Evolutionary conservation across 2,329 filamentous ascomycete genomes (phyloP).

Genomic region (Fulvia fulva): DNA sequence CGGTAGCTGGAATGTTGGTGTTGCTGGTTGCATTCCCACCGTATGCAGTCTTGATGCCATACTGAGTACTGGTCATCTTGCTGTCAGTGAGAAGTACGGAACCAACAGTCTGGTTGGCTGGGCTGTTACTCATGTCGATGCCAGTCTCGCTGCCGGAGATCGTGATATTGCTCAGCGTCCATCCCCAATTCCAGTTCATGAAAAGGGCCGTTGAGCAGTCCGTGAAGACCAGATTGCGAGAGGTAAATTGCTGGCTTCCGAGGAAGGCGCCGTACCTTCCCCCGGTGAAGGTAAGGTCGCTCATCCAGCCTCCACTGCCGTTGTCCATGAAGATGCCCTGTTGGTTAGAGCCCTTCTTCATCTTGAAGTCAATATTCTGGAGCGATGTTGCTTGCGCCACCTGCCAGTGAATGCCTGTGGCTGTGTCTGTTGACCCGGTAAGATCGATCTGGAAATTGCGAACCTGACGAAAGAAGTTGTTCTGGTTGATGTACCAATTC

Average conservation of each 20-base stretch:
- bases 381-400: conserved; percentile 56
- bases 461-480: conserved; percentile 55
- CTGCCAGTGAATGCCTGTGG: conserved; percentile 50
- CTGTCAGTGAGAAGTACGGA: conserved; percentile 82
- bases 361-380: conserved; percentile 59
- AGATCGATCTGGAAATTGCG: conserved; percentile 53
- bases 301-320: conserved; percentile 46
- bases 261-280: conserved; percentile 57
- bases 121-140: conserved; percentile 48
- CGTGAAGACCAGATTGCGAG: conserved; percentile 50
- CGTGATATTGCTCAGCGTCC: conserved; percentile 45
- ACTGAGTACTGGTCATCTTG: conserved; percentile 67
- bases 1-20: conserved; percentile 61
- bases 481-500: conserved; percentile 52
- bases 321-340: conserved; percentile 37
- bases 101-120: conserved; percentile 57
- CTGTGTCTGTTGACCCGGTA: conserved; percentile 31
- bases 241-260: conserved; percentile 62
- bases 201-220: conserved; percentile 48
- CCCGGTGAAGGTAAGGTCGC: conserved; percentile 57
- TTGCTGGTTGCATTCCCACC: conserved; percentile 37
- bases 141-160: conserved; percentile 46
- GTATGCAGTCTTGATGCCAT: conserved; percentile 74
- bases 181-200: conserved; percentile 55
- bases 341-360: conserved; percentile 50